Percentiles rank a stretch among this genome's conserved stretches.
Evolutionary conservation across 768 basidiomycete species (phyloP).

Genomic region (Lentinula boryana): DNA sequence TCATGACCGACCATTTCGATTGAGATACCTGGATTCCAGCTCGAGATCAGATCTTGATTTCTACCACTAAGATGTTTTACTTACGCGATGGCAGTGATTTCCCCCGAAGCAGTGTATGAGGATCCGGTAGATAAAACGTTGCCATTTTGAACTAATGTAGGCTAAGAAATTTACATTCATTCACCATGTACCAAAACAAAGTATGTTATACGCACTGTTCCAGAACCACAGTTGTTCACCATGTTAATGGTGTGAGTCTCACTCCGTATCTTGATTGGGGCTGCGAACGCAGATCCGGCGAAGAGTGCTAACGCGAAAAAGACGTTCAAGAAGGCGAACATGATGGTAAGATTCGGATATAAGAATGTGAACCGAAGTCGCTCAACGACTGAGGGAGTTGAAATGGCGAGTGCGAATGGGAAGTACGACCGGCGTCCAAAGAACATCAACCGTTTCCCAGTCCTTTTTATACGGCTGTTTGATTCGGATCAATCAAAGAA

Average conservation of each 20-base stretch:
- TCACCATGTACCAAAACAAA: neutral
- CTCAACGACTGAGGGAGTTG: neutral
- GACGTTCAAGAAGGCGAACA: neutral
- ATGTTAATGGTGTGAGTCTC: neutral
- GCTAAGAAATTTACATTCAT: slow-evolving; percentile 11
- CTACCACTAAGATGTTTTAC: neutral
- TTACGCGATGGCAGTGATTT: slow-evolving; percentile 29
- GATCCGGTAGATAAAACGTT: slow-evolving; percentile 25
- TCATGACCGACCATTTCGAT: slow-evolving; percentile 18
- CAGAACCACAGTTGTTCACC: slow-evolving; percentile 28
- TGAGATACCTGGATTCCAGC: slow-evolving; percentile 17
- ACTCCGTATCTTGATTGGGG: neutral
- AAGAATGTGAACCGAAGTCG: neutral
- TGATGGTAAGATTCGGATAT: neutral
- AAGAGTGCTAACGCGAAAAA: neutral
- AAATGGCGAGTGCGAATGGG: neutral
- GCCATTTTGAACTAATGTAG: slow-evolving; percentile 22
- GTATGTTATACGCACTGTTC: slow-evolving; percentile 20
- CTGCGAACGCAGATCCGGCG: neutral
- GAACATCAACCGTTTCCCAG: neutral
- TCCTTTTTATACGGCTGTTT: neutral
- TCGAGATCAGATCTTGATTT: neutral
- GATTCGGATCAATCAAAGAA: neutral
- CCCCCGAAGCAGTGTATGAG: slow-evolving; percentile 19
- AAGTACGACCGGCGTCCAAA: neutral